These are phyloP conservation scores for Penicillium odoratum DNA, from an alignment of 495 filamentous ascomycete species.

Conservation along the genomic window DNA sequence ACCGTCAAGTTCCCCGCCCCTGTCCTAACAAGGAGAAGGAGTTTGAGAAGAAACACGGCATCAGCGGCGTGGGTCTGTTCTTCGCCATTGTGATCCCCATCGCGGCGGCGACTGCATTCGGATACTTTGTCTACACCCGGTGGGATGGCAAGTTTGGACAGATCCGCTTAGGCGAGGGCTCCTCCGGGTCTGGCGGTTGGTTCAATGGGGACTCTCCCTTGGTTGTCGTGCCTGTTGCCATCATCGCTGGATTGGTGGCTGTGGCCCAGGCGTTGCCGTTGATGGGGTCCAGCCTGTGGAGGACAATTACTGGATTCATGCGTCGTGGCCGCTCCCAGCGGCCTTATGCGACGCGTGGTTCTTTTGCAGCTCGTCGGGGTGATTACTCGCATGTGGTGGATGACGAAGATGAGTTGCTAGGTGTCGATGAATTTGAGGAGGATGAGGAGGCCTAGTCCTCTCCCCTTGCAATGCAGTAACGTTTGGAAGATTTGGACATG, in stretches of 20 bases:
- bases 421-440: conserved; percentile 88
- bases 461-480: background rate
- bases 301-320: conserved; percentile 51
- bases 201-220: conserved; percentile 64
- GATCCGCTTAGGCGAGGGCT: conserved; percentile 75
- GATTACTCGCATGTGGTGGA: conserved; percentile 87
- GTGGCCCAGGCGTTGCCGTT: conserved; percentile 74
- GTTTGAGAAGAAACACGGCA: conserved; percentile 68
- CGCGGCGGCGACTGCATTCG: conserved; percentile 62
- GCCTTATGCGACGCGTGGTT: conserved; percentile 78
- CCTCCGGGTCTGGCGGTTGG: conserved; percentile 41
- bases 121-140: conserved; percentile 83
- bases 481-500: conserved; percentile 2
- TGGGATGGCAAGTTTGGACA: conserved; percentile 91
- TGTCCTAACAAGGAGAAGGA: conserved; percentile 80
- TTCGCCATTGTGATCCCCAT: conserved; percentile 78
- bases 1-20: conserved; percentile 56
- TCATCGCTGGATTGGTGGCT: conserved; percentile 74
- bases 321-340: conserved; percentile 48
- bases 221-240: conserved; percentile 76
- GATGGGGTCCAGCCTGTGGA: conserved; percentile 65
- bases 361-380: conserved; percentile 78
- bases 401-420: conserved; percentile 90
- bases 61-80: conserved; percentile 77
- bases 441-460: conserved; percentile 71